These are phyloP conservation scores for Craspedostauros australis DNA, from an alignment of 108 stramenopile genomes.

Conservation along the genomic window DNA sequence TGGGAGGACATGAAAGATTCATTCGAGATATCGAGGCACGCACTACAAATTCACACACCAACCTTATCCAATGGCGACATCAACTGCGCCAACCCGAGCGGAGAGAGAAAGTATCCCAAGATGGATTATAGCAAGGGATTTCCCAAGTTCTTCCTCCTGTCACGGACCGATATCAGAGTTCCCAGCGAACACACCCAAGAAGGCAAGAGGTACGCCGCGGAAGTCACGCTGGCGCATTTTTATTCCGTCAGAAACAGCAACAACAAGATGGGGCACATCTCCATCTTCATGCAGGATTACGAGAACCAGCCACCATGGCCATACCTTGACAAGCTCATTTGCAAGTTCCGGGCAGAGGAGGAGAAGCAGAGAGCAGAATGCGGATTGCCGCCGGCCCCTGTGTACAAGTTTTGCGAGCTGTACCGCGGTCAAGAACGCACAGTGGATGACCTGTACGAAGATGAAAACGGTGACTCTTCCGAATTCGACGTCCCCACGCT, in stretches of 20 bases:
- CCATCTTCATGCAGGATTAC: constrained; percentile 35
- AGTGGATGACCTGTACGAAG: constrained; percentile 15
- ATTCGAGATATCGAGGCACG: constrained; percentile 26
- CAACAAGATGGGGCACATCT: constrained; percentile 26
- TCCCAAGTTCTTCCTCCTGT: constrained; percentile 35
- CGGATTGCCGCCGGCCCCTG: constrained; percentile 25
- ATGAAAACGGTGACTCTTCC: too few species aligned
- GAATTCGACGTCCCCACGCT: constrained; percentile 10
- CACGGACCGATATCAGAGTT: constrained; percentile 53
- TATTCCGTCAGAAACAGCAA: constrained; percentile 24
- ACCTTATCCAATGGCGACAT: constrained; percentile 20
- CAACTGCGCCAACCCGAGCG: constrained; percentile 15
- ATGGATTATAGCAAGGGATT: constrained; percentile 44
- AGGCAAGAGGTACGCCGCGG: constrained; percentile 62
- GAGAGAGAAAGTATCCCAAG: constrained; percentile 18
- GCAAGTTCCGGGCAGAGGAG: constrained; percentile 28
- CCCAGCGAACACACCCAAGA: constrained; percentile 56
- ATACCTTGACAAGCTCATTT: constrained; percentile 37
- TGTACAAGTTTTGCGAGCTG: constrained; percentile 35
- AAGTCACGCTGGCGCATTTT: constrained; percentile 43
- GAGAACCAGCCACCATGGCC: constrained; percentile 20
- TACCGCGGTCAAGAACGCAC: constrained; percentile 30
- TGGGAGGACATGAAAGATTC: constrained; percentile 33
- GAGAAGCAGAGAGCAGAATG: constrained; percentile 26
- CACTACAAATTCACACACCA: constrained; percentile 22